These are phyloP conservation scores for Coemansia sp. DNA, from an alignment of 192 early-diverging fungal species.

Conservation along the genomic window DNA sequence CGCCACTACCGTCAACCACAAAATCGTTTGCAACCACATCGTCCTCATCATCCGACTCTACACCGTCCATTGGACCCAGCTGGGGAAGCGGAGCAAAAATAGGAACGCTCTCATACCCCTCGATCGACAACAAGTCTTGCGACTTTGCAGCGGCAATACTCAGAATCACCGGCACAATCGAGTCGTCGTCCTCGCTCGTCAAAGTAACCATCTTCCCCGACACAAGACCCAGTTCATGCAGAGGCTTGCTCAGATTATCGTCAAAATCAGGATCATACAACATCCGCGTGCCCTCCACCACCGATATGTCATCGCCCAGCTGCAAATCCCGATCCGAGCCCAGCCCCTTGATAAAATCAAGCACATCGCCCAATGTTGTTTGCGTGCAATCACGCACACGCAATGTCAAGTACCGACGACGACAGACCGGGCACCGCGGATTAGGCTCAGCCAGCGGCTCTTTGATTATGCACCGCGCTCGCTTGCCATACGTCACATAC, in stretches of 20 bases:
- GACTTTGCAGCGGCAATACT: constrained; percentile 19
- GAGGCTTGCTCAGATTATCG: constrained; percentile 65
- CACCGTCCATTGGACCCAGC: neutral
- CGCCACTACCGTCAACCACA: neutral
- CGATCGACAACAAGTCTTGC: constrained; percentile 7
- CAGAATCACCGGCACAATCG: constrained; percentile 32
- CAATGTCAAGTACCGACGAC: constrained; percentile 58
- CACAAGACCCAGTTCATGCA: constrained; percentile 63
- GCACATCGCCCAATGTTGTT: constrained; percentile 68
- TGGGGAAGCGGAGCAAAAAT: constrained; percentile 34
- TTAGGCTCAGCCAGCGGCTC: constrained; percentile 70
- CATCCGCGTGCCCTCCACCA: constrained; percentile 72
- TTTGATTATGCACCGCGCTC: constrained; percentile 61
- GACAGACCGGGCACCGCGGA: constrained; percentile 76
- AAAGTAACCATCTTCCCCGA: constrained; percentile 36
- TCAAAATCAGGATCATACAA: constrained; percentile 90
- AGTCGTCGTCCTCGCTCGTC: constrained; percentile 31
- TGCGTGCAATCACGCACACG: constrained; percentile 60
- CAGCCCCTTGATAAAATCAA: constrained; percentile 53
- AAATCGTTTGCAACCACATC: neutral
- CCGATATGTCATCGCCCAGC: constrained; percentile 70
- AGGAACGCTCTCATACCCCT: constrained; percentile 34
- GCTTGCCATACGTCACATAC: constrained; percentile 63
- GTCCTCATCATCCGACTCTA: neutral
- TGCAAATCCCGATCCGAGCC: constrained; percentile 52